A percentile compares a stretch with the other conserved stretches of the same genome.
Evolutionary conservation across 331 rosid species (phyloP).

Genomic region (Pyrus hybrid): DNA sequence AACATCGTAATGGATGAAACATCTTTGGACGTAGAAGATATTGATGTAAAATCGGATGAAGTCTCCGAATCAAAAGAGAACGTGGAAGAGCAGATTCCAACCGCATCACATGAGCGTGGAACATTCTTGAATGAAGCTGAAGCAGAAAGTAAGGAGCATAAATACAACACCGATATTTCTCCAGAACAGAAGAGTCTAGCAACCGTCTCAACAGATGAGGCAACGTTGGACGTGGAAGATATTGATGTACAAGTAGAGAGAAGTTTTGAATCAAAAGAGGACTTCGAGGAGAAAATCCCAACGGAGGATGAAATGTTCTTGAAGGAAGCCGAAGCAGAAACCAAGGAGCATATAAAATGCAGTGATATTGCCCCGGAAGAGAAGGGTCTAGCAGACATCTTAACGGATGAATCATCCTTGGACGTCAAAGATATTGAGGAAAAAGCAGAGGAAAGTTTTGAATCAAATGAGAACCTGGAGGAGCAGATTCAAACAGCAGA

Average conservation of each 20-base stretch:
- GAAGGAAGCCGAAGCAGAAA: slow-evolving; percentile 6
- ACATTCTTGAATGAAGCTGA: slow-evolving; percentile 8
- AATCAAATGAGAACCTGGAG: neutral
- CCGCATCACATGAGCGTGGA: neutral
- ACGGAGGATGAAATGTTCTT: neutral
- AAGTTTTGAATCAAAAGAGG: neutral
- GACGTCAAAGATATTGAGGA: neutral
- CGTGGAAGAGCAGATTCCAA: slow-evolving; percentile 4
- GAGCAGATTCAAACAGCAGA: neutral
- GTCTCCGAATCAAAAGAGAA: neutral
- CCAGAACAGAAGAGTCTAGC: neutral
- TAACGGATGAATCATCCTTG: slow-evolving; percentile 2
- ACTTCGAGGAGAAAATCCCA: neutral
- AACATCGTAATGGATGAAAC: neutral
- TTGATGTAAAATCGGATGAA: neutral
- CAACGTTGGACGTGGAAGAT: neutral
- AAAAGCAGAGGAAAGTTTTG: neutral
- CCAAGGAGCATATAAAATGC: neutral
- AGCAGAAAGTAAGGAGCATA: slow-evolving; percentile 6
- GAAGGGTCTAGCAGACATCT: neutral
- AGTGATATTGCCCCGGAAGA: neutral
- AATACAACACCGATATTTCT: neutral
- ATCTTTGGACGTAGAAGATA: neutral
- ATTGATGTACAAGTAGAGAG: neutral
- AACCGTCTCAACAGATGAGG: neutral